phyloP scores from a whole-genome alignment of 106 monocot species.

The Dendrobium huoshanense region DNA sequence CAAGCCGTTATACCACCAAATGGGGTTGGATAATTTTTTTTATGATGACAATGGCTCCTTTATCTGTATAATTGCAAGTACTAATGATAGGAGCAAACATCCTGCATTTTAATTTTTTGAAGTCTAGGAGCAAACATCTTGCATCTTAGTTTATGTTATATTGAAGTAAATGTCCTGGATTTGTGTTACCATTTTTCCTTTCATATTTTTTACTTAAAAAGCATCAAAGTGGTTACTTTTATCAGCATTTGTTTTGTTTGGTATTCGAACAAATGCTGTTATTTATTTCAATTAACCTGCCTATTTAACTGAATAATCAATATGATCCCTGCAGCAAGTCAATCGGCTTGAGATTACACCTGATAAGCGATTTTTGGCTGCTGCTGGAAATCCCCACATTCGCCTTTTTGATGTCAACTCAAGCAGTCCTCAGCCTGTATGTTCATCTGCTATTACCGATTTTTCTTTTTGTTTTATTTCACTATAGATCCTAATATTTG shows the following conservation, averaged over 20 bases:
- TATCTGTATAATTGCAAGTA: not conserved
- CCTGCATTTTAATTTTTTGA: not conserved
- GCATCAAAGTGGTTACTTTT: not conserved
- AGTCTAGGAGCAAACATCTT: not conserved
- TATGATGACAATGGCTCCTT: not conserved
- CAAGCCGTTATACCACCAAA: no score
- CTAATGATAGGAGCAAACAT: not conserved
- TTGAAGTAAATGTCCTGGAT: not conserved
- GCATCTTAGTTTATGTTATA: not conserved
- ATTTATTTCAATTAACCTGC: not conserved
- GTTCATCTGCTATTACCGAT: conserved; percentile 1
- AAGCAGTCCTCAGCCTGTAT: conserved; percentile 74
- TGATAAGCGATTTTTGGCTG: conserved; percentile 74
- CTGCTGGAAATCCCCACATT: conserved; percentile 98
- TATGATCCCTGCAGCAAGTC: conserved; percentile 59
- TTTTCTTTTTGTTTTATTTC: not conserved
- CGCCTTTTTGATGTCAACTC: conserved; percentile 98
- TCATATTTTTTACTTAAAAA: not conserved
- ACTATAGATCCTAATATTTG: not conserved
- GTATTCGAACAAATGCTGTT: not conserved
- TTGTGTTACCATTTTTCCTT: not conserved
- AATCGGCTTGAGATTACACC: conserved; percentile 94
- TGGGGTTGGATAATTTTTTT: not conserved
- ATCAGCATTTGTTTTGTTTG: not conserved
- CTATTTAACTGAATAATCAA: conserved; percentile 1